A percentile compares a stretch with the other conserved stretches of the same genome.
Evolutionary conservation across 106 monocot genomes (phyloP).

Genomic region (Triglochin maritima): DNA sequence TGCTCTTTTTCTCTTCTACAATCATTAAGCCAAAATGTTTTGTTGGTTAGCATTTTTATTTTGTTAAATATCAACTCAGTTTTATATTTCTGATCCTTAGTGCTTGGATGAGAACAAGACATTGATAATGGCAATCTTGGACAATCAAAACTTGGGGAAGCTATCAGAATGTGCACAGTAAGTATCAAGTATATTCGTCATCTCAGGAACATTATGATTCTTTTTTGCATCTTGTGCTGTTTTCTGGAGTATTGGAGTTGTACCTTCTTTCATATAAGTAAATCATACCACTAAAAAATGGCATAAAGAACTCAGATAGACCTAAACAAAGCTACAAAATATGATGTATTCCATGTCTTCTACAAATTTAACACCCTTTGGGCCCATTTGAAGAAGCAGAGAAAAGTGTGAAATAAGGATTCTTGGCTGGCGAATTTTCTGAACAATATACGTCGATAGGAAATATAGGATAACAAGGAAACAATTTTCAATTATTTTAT

Average conservation of each 20-base stretch:
- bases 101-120: conserved; percentile 38
- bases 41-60: background rate
- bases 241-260: background rate
- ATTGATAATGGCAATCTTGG: conserved; percentile 38
- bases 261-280: background rate
- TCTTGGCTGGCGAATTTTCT: no score
- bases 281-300: background rate
- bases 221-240: background rate
- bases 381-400: no score
- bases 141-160: conserved; percentile 72
- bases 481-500: no score
- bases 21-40: background rate
- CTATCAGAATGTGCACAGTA: conserved; percentile 63
- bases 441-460: no score
- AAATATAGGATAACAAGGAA: no score
- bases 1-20: background rate
- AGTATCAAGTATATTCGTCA: conserved; percentile 6
- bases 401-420: no score
- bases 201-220: background rate
- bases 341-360: no score
- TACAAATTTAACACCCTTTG: no score
- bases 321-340: no score
- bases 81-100: conserved; percentile 5
- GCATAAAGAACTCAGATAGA: no score
- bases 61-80: background rate